Evolutionary conservation across 2,329 filamentous ascomycete genomes (phyloP), one percentile per base, ranked within the genome.

Genomic region (Diaporthe ampelina): DNA sequence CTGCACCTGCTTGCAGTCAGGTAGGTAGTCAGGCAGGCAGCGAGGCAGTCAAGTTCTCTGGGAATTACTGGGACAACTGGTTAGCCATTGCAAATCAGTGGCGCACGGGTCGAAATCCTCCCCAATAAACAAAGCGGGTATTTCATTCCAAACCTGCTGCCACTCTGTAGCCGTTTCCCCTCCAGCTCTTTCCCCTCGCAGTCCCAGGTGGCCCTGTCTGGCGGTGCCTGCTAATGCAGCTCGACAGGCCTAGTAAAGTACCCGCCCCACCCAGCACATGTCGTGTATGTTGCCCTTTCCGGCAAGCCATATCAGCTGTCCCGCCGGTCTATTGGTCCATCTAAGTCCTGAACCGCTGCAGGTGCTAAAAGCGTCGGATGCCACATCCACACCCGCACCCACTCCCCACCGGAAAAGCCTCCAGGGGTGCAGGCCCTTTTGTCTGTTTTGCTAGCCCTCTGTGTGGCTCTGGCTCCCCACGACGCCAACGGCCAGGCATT

Each of bases 301-400:
- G 70, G 70, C 50, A 72, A 72, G 57, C 37, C 13, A 72, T 13
- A 48, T 63, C 45, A 32, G 58, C 58, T 56, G 50, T 72, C 24
- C 57, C 45, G 24, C n/a, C 24, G 17, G 59, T 45, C 59, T 63
- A 72, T 72, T 72, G 70, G 70, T 54, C 70, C 57, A 63, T 63
- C 70, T 72, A 24, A 54, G 32, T 40, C 63, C 63, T 68, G 48
- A 54, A 68, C 63, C 32, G 32, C 57, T 72, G 57, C 57, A 72
- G 45, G 32, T 54, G 70, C 70, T 61, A 61, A 52, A 52, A 63
- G 35, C 11, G 68, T 50, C 68, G 35, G 52, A 21, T 71, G 69
- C 15, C 57, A 48, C 69, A 61, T 61, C 57, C 54, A 52, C 69
- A 58, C 40, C 56, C 26, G 32, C 67, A 58, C 40, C 52, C 48